A percentile compares a stretch with the other conserved stretches of the same genome.
These are phyloP conservation scores for Fusarium nematophilum DNA, from an alignment of 2,329 filamentous ascomycete species.

Conservation along the genomic window DNA sequence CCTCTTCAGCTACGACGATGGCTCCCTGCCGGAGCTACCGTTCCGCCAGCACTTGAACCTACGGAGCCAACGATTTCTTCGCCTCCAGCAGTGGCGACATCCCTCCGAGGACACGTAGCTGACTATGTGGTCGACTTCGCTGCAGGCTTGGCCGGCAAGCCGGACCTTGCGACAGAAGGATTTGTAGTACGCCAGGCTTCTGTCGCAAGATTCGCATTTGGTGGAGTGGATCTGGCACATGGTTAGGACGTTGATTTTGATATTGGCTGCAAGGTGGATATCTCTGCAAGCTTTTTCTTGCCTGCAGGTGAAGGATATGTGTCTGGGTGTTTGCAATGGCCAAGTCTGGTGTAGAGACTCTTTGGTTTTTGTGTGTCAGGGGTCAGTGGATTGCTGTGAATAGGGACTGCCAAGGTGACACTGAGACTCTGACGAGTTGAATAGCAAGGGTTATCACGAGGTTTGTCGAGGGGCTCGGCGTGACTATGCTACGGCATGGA, in stretches of 20 bases:
- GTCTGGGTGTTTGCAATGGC: no score
- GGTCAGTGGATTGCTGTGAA: no score
- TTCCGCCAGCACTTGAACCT: background rate
- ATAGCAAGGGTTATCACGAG: no score
- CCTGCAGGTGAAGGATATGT: no score
- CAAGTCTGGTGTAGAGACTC: no score
- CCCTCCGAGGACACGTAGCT: background rate
- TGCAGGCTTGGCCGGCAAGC: background rate
- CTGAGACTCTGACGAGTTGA: no score
- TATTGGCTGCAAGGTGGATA: background rate
- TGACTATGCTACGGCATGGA: no score
- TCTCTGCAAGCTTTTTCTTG: no score
- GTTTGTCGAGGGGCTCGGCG: no score
- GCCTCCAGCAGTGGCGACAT: conserved; percentile 12
- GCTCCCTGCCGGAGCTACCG: conserved; percentile 3
- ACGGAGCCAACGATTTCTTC: background rate
- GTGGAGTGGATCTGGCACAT: conserved; percentile 12
- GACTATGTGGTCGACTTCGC: conserved; percentile 1
- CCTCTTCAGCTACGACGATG: background rate
- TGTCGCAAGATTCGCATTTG: conserved; percentile 6
- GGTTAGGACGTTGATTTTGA: background rate
- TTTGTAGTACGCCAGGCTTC: background rate
- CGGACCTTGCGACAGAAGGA: conserved; percentile 10
- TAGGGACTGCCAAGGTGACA: no score
- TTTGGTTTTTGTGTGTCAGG: no score